Evolutionary conservation across 106 monocot species (phyloP).

Genomic region (Cymbidium sinense): DNA sequence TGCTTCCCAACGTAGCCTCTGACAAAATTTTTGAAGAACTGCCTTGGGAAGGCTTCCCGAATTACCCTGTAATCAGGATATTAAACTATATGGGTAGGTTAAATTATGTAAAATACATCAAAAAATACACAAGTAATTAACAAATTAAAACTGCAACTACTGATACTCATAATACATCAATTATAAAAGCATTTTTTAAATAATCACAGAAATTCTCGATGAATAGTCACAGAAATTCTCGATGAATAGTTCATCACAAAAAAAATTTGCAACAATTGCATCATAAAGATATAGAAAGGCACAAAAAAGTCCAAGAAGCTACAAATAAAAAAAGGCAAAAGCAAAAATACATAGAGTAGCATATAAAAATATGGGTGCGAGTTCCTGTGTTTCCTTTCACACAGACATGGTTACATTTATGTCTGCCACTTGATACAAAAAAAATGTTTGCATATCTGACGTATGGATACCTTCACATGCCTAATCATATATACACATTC

Average conservation of each 20-base stretch:
- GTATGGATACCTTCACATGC: neutral
- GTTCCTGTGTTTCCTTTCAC: neutral
- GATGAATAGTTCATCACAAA: too few relatives aligned
- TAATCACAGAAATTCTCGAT: too few relatives aligned
- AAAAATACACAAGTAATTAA: too few relatives aligned
- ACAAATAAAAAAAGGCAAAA: neutral
- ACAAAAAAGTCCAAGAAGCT: too few relatives aligned
- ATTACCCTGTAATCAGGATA: conserved; percentile 53
- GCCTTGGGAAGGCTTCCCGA: conserved; percentile 69
- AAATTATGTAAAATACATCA: too few relatives aligned
- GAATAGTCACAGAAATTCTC: conserved; percentile 1
- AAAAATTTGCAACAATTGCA: too few relatives aligned
- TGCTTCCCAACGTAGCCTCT: conserved; percentile 87
- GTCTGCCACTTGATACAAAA: neutral
- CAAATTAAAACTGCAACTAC: neutral
- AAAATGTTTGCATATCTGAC: neutral
- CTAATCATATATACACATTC: neutral
- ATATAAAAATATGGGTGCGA: neutral
- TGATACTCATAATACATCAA: too few relatives aligned
- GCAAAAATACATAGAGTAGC: neutral
- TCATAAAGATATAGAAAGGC: too few relatives aligned
- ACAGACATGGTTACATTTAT: neutral
- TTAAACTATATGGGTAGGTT: neutral
- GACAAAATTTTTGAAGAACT: conserved; percentile 83
- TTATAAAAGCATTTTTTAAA: too few relatives aligned